Evolutionary conservation across 169 alveolate genomes (phyloP), one percentile per base, ranked within the genome.

Genomic region (Eimeria praecox): DNA sequence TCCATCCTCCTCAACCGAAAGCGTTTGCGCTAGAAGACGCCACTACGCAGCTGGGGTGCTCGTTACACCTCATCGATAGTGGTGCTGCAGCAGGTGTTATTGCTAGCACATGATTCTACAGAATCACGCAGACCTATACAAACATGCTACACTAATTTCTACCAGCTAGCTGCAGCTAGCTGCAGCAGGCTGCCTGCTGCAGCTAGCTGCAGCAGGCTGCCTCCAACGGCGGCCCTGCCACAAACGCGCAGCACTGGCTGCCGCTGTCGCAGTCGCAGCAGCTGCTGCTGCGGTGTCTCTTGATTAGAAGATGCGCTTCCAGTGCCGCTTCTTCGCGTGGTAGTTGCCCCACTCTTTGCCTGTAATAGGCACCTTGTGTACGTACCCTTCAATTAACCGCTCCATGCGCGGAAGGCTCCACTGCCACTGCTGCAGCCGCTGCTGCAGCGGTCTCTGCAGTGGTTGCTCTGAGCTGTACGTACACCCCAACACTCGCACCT

Each of bases 301-400:
- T 30, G 0, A 9, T 64, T 38, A 90, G 75, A 94, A 94, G 59
- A 88, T 94, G 69, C 91, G 83, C 40, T 86, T 94, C 96, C 96
- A 86, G 91, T 94, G 83, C 18, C 83, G 54, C 35, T 69, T 85
- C 44, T 85, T 69, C 8, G 94, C 92, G 35, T 94, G 96, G 59
- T 83, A 87, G 71, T 94, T 94, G 94, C 91, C 82, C 96, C 96
- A 94, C 73, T 94, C 95, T 42, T 89, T 88, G 56, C 96, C 95
- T n/a, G 96, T n/a, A 6, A 94, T 88, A 35, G 95, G 96, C 82
- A 59, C 91, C 86, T 89, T 87, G 30, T 94, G 88, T 3, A 94
- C 95, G 40, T 86, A 94, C 33, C 96, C 96, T 40, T 94, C 96
- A 27, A 94, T 94, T 38, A 83, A 80, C 16, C 95, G 33, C 80